phyloP scores from a whole-genome alignment of 164 flowering plant species.

The Macadamia tetraphylla region DNA sequence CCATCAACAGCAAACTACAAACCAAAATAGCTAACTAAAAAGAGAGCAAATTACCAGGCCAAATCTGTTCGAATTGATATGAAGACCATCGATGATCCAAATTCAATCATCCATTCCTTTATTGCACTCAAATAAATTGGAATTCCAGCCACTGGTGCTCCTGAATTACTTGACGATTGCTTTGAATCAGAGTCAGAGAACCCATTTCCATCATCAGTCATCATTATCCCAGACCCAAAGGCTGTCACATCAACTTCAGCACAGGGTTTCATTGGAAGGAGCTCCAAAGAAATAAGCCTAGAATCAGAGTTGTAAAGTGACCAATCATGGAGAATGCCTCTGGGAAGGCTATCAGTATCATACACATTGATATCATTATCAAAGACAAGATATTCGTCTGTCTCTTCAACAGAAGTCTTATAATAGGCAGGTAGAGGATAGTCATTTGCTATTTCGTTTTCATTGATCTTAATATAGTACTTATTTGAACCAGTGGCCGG shows the following conservation, averaged over 20 bases:
- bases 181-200: constrained; percentile 50
- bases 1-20: not conserved
- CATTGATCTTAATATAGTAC: constrained; percentile 78
- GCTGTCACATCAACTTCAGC: constrained; percentile 79
- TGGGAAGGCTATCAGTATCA: constrained; percentile 56
- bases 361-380: constrained; percentile 42
- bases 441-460: constrained; percentile 91
- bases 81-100: constrained; percentile 71
- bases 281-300: constrained; percentile 78
- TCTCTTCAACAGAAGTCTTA: constrained; percentile 49
- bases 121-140: constrained; percentile 84
- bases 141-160: constrained; percentile 48
- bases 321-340: constrained; percentile 89
- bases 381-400: constrained; percentile 68
- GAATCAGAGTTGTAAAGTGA: constrained; percentile 87
- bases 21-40: not conserved
- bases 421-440: constrained; percentile 91
- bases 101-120: constrained; percentile 96
- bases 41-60: constrained; percentile 59
- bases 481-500: constrained; percentile 32
- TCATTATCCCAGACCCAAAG: constrained; percentile 86
- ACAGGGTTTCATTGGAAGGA: constrained; percentile 86
- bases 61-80: constrained; percentile 79
- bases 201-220: constrained; percentile 76
- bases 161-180: constrained; percentile 42